Evolutionary conservation across 2,329 filamentous ascomycete species (phyloP), one percentile per base, ranked within the genome.

Genomic region (Curvularia lunata): DNA sequence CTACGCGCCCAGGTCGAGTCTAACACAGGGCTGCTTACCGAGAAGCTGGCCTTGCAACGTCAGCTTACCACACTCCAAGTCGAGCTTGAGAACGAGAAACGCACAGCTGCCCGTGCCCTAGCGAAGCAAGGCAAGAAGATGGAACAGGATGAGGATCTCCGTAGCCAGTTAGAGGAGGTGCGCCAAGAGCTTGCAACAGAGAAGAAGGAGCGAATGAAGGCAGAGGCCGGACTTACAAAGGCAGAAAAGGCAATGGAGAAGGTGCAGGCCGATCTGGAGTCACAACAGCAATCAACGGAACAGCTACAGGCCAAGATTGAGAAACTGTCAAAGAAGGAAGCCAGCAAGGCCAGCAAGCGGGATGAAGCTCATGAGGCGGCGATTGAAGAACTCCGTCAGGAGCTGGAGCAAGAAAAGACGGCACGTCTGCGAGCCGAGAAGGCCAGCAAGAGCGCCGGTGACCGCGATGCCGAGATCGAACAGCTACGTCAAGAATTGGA

Each of bases 11-110:
- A 89, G 71, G 81, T 80, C 19, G 76, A 79, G 30, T 81, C 82
- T 13, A 86, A 93, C 52, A 88, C 92, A 69, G 83, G 85, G 2
- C 80, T 91, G 10, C 81, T 96, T 16, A 82, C 89, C 1, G 92
- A 96, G 72, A 97, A 96, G 75, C 82, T 94, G 45, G 84, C 89
- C 1, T 78, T 97, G 13, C 88, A 95, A 71, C 88, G 90, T 46
- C 91, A 95, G 76, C 76, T 97, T 27, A 88, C 84, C 69, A 87
- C 88, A 1, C 77, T 93, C 2, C 90, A 96, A 74, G 87, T 91
- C 42, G 90, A 96, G 67, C 82, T 97, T 2, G 91, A 93, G 63
- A 91, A 90, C 64, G 91, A 95, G 73, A 94, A 87, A 74, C 85
- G 87, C n/a, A 84, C 87, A 3, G 81, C 85, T 8, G 85, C 88